phyloP scores from a whole-genome alignment of 208 protist species.

The Histomonas meleagridis region DNA sequence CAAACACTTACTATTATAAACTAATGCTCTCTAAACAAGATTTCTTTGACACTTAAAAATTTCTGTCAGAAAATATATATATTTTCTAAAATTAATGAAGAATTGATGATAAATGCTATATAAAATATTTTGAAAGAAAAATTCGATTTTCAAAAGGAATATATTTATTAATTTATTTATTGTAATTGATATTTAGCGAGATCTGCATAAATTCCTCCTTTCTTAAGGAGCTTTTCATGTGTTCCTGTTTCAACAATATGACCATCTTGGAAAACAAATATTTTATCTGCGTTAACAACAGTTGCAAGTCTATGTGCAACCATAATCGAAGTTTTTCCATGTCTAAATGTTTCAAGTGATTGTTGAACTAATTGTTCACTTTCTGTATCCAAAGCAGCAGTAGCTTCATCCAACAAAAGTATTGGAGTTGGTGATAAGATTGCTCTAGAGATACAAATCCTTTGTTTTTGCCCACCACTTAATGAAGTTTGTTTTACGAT shows the following conservation, averaged over 20 bases:
- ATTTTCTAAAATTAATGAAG: no score
- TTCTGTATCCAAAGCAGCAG: neutral
- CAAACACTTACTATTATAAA: no score
- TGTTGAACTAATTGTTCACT: neutral
- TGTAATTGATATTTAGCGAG: no score
- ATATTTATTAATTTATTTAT: no score
- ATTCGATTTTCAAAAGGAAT: no score
- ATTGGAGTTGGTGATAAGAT: neutral
- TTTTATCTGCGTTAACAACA: neutral
- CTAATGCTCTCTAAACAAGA: no score
- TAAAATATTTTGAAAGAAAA: no score
- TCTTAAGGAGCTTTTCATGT: no score
- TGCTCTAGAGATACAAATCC: neutral
- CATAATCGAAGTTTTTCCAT: neutral
- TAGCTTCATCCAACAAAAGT: neutral
- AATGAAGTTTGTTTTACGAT: neutral
- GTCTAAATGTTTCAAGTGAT: neutral
- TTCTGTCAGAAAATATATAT: no score
- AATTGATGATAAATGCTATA: no score
- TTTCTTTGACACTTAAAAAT: no score
- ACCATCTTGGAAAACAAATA: neutral
- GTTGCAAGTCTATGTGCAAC: neutral
- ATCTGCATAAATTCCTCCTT: no score
- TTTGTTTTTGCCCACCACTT: neutral
- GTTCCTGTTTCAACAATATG: neutral